These are phyloP conservation scores for Colletotrichum lentis DNA, from an alignment of 2,329 filamentous ascomycete species.

Conservation along the genomic window DNA sequence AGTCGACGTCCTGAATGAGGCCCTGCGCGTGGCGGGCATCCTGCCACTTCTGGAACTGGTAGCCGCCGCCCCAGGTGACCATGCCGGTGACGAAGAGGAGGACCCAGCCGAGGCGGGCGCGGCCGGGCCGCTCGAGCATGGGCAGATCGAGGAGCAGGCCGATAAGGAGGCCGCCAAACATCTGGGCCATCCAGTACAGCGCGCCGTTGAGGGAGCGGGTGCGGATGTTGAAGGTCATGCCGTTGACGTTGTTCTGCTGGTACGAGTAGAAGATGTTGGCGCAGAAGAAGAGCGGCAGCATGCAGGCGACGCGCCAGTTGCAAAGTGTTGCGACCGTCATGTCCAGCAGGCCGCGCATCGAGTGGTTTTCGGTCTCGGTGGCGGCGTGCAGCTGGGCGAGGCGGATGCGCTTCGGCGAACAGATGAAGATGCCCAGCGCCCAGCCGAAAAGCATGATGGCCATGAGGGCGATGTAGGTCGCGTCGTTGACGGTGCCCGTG, in stretches of 20 bases:
- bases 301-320: slow-evolving; percentile 56
- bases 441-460: slow-evolving; percentile 60
- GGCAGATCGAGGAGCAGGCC: slow-evolving; percentile 56
- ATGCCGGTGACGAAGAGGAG: slow-evolving; percentile 59
- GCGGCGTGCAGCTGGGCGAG: slow-evolving; percentile 49
- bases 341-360: slow-evolving; percentile 47
- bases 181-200: slow-evolving; percentile 65
- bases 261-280: slow-evolving; percentile 66
- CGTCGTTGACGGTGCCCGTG: slow-evolving; percentile 56
- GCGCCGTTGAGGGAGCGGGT: slow-evolving; percentile 63
- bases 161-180: slow-evolving; percentile 60
- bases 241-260: slow-evolving; percentile 65
- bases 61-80: slow-evolving; percentile 68
- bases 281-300: slow-evolving; percentile 63
- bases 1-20: slow-evolving; percentile 57
- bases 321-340: slow-evolving; percentile 50
- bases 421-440: slow-evolving; percentile 57
- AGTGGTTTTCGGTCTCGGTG: slow-evolving; percentile 51
- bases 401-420: slow-evolving; percentile 55
- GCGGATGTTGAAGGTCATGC: slow-evolving; percentile 62
- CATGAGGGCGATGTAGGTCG: slow-evolving; percentile 60
- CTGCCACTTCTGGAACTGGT: slow-evolving; percentile 69
- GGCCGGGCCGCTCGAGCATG: slow-evolving; percentile 53
- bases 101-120: slow-evolving; percentile 57
- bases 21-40: slow-evolving; percentile 51